A percentile compares a stretch with the other conserved stretches of the same genome.
Evolutionary conservation across 2,329 filamentous ascomycete genomes (phyloP).

Genomic region (Trichoderma citrinoviride): DNA sequence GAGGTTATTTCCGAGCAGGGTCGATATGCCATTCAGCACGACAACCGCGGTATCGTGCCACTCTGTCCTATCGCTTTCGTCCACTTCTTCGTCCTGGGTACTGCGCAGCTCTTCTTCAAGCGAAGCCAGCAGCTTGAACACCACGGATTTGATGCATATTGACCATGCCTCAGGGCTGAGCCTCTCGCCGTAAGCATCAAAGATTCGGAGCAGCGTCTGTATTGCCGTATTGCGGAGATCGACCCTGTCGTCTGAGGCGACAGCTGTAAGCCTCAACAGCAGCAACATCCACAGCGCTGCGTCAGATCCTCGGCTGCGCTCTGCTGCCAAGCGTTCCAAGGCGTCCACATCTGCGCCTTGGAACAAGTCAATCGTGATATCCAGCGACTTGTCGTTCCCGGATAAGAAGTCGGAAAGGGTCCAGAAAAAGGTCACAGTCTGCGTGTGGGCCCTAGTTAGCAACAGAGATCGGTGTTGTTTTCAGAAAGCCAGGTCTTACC

Average conservation of each 20-base stretch:
- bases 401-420: conserved; percentile 86
- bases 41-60: conserved; percentile 76
- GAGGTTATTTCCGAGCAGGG: conserved; percentile 73
- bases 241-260: conserved; percentile 67
- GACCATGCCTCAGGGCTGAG: conserved; percentile 78
- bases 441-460: not conserved
- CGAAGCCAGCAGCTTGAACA: conserved; percentile 73
- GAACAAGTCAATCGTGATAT: conserved; percentile 57
- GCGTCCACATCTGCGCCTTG: conserved; percentile 50
- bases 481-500: conserved; percentile 44
- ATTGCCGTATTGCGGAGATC: conserved; percentile 85
- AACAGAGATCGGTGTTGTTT: not conserved
- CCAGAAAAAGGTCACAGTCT: conserved; percentile 95
- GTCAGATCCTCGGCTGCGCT: conserved; percentile 59
- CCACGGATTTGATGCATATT: conserved; percentile 74
- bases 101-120: conserved; percentile 58
- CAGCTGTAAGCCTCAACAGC: conserved; percentile 65
- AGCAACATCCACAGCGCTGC: conserved; percentile 78
- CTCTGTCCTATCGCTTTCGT: conserved; percentile 49
- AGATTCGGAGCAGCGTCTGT: conserved; percentile 85
- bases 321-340: conserved; percentile 56
- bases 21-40: conserved; percentile 69
- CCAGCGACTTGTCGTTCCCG: conserved; percentile 55
- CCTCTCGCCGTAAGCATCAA: conserved; percentile 84
- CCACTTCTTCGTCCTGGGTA: conserved; percentile 38